Evolutionary conservation across 306 rosid species (phyloP), one percentile per base, ranked within the genome.

Genomic region (Abrus precatorius): DNA sequence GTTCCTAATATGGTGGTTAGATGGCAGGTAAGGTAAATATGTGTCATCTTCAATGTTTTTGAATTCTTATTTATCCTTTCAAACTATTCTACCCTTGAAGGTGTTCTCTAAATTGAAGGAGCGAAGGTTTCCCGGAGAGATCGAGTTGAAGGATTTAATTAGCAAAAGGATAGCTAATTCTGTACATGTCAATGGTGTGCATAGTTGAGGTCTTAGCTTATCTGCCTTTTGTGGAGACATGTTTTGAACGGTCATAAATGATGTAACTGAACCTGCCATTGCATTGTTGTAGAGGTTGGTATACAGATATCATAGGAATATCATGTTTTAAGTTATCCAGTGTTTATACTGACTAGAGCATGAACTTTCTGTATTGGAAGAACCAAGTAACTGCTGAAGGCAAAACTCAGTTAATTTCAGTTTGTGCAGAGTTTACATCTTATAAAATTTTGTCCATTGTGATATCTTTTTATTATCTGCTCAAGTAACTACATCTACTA

Each of bases 51-150:
- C 55, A 52, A 45, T 76, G 75, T 59, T 72, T 66, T 64, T 72
- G 82, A 67, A 38, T 53, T 80, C 12, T 47, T 76, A 48, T 11
- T 84, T 54, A 70, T 52, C 10, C 40, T n/a, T 83, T 87, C 6
- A n/a, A 82, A 73, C 57, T 20, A 66, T 45, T 66, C 4, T 55
- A 28, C 69, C 29, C 14, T 85, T 85, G 73, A 82, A 95, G 98
- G 90, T 95, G 61, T 95, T 87, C 90, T 95, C 97, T 3, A 95
- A 92, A 84, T 86, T 90, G 59, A 87, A 83, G 60, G 95, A 85
- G 56, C 88, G 91, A 44, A 88, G 97, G 85, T 95, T 95, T 84
- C 97, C 98, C 0, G 85, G 91, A n/a, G 93, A 85, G 84, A 83
- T 90, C 61, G 97, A 92, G 83, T 74, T 95, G 71, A 92, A 81